These are phyloP conservation scores for Ophiocordyceps camponoti-saundersi DNA, from an alignment of 2,329 filamentous ascomycete genomes.

Conservation along the genomic window DNA sequence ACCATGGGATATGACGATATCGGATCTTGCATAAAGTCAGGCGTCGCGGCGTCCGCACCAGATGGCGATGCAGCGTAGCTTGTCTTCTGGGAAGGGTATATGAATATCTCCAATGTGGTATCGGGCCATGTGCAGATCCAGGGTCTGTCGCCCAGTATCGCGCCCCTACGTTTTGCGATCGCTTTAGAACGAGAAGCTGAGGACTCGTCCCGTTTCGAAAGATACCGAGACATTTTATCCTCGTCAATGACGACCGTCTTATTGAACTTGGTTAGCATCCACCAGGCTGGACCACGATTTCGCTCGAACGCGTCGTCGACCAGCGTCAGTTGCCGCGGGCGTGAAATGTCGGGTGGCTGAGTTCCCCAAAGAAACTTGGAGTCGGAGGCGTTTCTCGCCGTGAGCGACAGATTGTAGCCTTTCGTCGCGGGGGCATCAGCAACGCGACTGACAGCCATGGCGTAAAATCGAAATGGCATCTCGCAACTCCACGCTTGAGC, in stretches of 20 bases:
- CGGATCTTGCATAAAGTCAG: slow-evolving; percentile 2
- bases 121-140: slow-evolving; percentile 44
- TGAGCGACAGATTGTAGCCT: slow-evolving; percentile 23
- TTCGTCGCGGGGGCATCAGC: slow-evolving; percentile 9
- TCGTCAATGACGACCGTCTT: slow-evolving; percentile 39
- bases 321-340: slow-evolving; percentile 22
- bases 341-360: slow-evolving; percentile 27
- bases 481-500: slow-evolving; percentile 48
- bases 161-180: slow-evolving; percentile 7
- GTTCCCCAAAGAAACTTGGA: slow-evolving; percentile 33
- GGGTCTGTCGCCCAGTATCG: slow-evolving; percentile 29
- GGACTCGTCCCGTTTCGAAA: background rate
- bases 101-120: slow-evolving; percentile 37
- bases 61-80: slow-evolving; percentile 12
- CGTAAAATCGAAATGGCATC: slow-evolving; percentile 26
- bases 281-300: slow-evolving; percentile 36
- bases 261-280: slow-evolving; percentile 31
- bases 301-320: slow-evolving; percentile 34
- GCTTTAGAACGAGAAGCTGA: slow-evolving; percentile 6
- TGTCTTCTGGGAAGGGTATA: slow-evolving; percentile 36
- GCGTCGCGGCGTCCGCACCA: slow-evolving; percentile 3
- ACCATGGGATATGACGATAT: slow-evolving; percentile 29
- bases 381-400: slow-evolving; percentile 20
- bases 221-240: slow-evolving; percentile 13
- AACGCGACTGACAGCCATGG: slow-evolving; percentile 21